These are phyloP conservation scores for Botrytis cinerea DNA, from an alignment of 2,329 filamentous ascomycete genomes.

Conservation along the genomic window DNA sequence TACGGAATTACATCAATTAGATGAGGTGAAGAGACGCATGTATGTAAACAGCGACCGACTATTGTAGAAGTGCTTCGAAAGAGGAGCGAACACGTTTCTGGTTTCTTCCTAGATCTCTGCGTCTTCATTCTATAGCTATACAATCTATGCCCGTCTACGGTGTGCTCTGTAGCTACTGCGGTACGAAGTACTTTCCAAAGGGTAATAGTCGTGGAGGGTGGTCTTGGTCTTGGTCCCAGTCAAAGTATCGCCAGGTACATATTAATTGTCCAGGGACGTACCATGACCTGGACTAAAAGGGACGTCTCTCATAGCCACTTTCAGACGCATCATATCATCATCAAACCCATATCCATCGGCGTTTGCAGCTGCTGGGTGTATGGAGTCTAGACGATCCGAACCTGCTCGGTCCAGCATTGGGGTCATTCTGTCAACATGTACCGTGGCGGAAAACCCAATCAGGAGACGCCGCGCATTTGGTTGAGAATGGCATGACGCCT, in stretches of 20 bases:
- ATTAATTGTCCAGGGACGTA: not conserved
- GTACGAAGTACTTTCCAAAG: not conserved
- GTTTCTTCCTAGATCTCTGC: not conserved
- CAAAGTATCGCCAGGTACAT: not conserved
- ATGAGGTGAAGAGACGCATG: not conserved
- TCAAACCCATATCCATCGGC: not conserved
- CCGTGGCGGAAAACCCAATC: conserved; percentile 9
- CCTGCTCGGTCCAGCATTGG: not conserved
- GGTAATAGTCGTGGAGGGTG: not conserved
- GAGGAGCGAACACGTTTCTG: not conserved
- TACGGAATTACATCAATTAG: not conserved
- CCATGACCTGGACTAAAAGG: not conserved
- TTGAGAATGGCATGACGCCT: conserved; percentile 11
- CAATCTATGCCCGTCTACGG: not conserved
- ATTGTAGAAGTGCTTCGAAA: not conserved
- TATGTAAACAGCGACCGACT: not conserved
- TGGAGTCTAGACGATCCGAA: not conserved
- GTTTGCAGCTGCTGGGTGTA: not conserved
- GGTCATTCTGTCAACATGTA: not conserved
- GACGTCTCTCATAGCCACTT: conserved; percentile 6
- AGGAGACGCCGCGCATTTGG: conserved; percentile 19
- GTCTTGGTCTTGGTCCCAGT: not conserved
- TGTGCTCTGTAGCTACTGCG: too few relatives aligned
- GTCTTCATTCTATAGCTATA: not conserved
- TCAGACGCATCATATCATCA: conserved; percentile 3